These are phyloP conservation scores for Penicillium steckii DNA, from an alignment of 495 filamentous ascomycete genomes.

Conservation along the genomic window DNA sequence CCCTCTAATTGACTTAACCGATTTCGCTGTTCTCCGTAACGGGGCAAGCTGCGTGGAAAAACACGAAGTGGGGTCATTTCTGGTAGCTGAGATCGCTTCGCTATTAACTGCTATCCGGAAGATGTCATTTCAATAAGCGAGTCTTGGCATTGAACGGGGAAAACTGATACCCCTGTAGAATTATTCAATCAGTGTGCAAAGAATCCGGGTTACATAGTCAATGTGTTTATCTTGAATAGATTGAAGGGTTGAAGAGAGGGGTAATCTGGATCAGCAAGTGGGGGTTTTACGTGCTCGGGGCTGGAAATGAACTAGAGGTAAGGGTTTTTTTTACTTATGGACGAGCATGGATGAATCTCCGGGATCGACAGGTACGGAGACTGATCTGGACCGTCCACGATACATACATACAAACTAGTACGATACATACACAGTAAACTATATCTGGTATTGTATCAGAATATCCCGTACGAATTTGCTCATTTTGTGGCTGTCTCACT, in stretches of 20 bases:
- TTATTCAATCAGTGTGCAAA: background rate
- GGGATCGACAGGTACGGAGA: constrained; percentile 10
- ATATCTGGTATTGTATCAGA: background rate
- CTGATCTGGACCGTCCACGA: background rate
- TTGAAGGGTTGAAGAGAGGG: background rate
- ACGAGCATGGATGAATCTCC: background rate
- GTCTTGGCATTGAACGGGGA: background rate
- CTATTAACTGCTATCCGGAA: constrained; percentile 4
- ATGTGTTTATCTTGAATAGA: background rate
- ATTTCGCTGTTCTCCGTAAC: constrained; percentile 1
- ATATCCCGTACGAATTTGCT: no score
- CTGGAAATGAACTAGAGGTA: constrained; percentile 9
- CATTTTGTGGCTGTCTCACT: no score
- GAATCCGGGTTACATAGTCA: background rate
- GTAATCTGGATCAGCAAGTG: constrained; percentile 3
- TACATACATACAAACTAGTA: constrained; percentile 1
- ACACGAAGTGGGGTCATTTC: background rate
- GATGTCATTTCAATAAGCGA: constrained; percentile 5
- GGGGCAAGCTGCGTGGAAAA: constrained; percentile 4
- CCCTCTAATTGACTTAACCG: background rate
- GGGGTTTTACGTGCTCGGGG: background rate
- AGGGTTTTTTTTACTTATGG: constrained; percentile 9
- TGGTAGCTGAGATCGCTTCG: background rate
- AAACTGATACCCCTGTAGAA: no score
- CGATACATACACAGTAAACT: background rate